Percentiles rank a stretch among this genome's conserved stretches.
phyloP scores from a whole-genome alignment of 495 filamentous ascomycete species.

The Hypoxylon lenormandii region DNA sequence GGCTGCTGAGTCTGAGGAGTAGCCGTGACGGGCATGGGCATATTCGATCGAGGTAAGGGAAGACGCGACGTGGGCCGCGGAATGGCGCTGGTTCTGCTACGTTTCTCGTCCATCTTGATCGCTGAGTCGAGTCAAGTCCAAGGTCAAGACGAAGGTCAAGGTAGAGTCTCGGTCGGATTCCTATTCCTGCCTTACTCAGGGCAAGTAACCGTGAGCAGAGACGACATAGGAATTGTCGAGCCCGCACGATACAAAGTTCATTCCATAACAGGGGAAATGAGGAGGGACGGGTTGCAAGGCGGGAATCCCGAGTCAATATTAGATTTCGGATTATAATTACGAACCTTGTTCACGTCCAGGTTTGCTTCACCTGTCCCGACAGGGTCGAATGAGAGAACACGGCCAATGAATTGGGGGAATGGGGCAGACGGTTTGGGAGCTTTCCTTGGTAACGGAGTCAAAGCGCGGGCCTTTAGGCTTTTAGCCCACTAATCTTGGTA shows the following conservation, averaged over 20 bases:
- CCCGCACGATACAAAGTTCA: constrained; percentile 3
- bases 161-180: constrained; percentile 17
- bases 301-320: constrained; percentile 34
- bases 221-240: constrained; percentile 21
- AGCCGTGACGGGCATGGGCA: constrained; percentile 16
- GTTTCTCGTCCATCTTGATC: constrained; percentile 55
- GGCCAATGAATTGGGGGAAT: constrained; percentile 24
- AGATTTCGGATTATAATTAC: constrained; percentile 40
- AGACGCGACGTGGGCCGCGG: constrained; percentile 51
- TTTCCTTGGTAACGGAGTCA: constrained; percentile 13
- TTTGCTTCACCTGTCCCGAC: constrained; percentile 18
- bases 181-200: constrained; percentile 4
- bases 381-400: constrained; percentile 21
- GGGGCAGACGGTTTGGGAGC: too few species aligned
- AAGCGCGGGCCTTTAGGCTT: constrained; percentile 3
- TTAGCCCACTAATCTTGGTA: background rate
- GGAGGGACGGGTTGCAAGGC: background rate
- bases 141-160: constrained; percentile 4
- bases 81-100: constrained; percentile 40
- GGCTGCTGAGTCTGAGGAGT: constrained; percentile 18
- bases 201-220: constrained; percentile 22
- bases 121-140: constrained; percentile 5
- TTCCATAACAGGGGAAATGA: constrained; percentile 12
- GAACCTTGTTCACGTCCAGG: background rate
- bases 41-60: constrained; percentile 47